These are phyloP conservation scores for Starmerella vaccinii DNA, from an alignment of 805 yeast genomes.

Conservation along the genomic window DNA sequence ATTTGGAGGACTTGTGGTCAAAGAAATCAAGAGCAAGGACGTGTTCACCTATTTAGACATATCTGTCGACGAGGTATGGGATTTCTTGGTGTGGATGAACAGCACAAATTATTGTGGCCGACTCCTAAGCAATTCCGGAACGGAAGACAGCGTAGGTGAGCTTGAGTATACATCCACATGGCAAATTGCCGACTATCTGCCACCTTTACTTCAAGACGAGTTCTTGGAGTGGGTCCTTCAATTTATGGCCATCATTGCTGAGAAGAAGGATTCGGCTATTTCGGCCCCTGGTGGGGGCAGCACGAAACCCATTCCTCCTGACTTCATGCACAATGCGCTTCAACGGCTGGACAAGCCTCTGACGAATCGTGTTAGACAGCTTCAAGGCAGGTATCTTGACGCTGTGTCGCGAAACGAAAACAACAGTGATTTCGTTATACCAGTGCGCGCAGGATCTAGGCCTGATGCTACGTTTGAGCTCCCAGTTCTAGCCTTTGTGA, in stretches of 20 bases:
- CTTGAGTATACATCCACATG: conserved; percentile 49
- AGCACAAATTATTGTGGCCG: conserved; percentile 76
- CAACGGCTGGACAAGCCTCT: conserved; percentile 53
- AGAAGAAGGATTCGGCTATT: conserved; percentile 28
- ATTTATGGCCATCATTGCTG: conserved; percentile 59
- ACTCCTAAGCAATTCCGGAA: conserved; percentile 13
- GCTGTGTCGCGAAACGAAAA: conserved; percentile 54
- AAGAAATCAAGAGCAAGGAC: conserved; percentile 69
- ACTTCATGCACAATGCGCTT: conserved; percentile 29
- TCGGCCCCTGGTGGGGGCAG: not conserved
- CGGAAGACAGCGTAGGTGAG: conserved; percentile 22
- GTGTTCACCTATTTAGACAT: conserved; percentile 75
- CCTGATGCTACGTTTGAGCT: conserved; percentile 44
- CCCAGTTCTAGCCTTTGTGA: conserved; percentile 73
- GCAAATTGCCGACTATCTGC: conserved; percentile 70
- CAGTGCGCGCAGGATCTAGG: conserved; percentile 57
- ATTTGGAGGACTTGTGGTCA: conserved; percentile 71
- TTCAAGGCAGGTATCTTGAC: conserved; percentile 62
- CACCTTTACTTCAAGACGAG: conserved; percentile 64
- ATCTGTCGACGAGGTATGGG: conserved; percentile 74
- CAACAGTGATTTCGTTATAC: conserved; percentile 58
- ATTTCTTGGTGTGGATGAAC: conserved; percentile 90
- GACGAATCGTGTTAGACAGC: conserved; percentile 51
- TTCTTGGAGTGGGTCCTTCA: conserved; percentile 80
- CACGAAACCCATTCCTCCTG: conserved; percentile 7